phyloP scores from a whole-genome alignment of 1,284 basidiomycete species.

The Ceratobasidium sp. region DNA sequence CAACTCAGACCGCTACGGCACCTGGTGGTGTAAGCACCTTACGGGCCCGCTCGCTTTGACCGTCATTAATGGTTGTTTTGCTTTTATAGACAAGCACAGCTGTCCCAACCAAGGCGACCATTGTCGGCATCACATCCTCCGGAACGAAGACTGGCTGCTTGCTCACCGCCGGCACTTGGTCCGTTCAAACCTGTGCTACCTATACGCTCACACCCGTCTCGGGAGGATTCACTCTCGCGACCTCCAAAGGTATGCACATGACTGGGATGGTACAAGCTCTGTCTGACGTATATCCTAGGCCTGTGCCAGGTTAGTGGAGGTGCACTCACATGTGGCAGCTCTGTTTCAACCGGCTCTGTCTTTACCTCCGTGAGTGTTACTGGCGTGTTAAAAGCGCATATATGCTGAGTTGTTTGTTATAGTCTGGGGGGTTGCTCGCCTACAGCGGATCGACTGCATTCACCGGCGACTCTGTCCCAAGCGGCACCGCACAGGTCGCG shows the following conservation, averaged over 20 bases:
- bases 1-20: constrained; percentile 36
- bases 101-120: constrained; percentile 36
- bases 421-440: constrained; percentile 66
- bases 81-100: constrained; percentile 34
- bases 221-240: constrained; percentile 50
- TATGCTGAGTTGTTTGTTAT: background rate
- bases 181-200: constrained; percentile 46
- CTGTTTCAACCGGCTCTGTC: constrained; percentile 44
- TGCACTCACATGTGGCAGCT: constrained; percentile 49
- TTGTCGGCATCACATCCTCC: constrained; percentile 33
- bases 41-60: background rate
- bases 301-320: constrained; percentile 49
- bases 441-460: constrained; percentile 67
- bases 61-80: background rate
- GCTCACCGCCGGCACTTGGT: constrained; percentile 52
- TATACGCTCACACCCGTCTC: constrained; percentile 37
- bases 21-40: constrained; percentile 7
- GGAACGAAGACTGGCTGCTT: constrained; percentile 50
- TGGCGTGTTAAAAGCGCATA: background rate
- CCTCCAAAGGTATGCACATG: constrained; percentile 49
- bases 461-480: constrained; percentile 67
- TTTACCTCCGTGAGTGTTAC: constrained; percentile 49
- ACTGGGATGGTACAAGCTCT: background rate
- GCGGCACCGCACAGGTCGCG: constrained; percentile 65
- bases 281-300: constrained; percentile 17